Conservation (phyloP, 352 stramenopile genomes). For the Pythium sp. region DNA sequence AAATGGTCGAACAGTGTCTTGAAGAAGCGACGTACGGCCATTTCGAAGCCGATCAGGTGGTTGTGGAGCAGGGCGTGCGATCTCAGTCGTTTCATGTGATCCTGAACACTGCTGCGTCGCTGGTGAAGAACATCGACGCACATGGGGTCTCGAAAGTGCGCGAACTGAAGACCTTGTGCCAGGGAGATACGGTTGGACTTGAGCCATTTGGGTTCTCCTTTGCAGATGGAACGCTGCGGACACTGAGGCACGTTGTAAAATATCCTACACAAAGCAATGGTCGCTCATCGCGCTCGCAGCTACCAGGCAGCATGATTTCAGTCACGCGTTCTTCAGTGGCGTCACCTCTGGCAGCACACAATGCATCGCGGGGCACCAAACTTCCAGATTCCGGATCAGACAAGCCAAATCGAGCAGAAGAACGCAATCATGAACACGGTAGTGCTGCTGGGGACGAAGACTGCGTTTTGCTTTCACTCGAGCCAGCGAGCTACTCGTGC, state of each 20-base stretch:
- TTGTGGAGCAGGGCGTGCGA: slow-evolving; percentile 38
- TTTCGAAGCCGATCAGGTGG: slow-evolving; percentile 34
- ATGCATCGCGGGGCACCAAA: background rate
- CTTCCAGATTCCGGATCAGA: background rate
- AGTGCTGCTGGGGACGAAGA: slow-evolving; percentile 8
- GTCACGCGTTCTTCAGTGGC: background rate
- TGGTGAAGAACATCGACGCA: slow-evolving; percentile 45
- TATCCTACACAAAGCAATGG: background rate
- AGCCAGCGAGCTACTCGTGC: slow-evolving; percentile 46
- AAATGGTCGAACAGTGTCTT: slow-evolving; percentile 54
- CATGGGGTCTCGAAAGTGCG: slow-evolving; percentile 42
- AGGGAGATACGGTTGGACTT: slow-evolving; percentile 54
- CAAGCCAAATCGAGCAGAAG: background rate
- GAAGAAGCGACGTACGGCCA: slow-evolving; percentile 32
- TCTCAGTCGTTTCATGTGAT: slow-evolving; percentile 47
- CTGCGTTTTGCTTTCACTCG: slow-evolving; percentile 14
- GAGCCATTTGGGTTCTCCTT: slow-evolving; percentile 41
- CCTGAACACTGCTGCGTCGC: slow-evolving; percentile 34
- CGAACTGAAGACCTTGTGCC: slow-evolving; percentile 53
- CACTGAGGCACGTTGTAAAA: slow-evolving; percentile 16
- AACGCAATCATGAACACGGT: background rate
- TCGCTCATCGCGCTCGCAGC: background rate
- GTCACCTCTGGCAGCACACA: background rate
- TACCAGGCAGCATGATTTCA: background rate
- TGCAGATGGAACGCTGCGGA: slow-evolving; percentile 32